Evolutionary conservation across 192 early-diverging fungal genomes (phyloP), one percentile per base, ranked within the genome.

Genomic region (Coemansia sp.): DNA sequence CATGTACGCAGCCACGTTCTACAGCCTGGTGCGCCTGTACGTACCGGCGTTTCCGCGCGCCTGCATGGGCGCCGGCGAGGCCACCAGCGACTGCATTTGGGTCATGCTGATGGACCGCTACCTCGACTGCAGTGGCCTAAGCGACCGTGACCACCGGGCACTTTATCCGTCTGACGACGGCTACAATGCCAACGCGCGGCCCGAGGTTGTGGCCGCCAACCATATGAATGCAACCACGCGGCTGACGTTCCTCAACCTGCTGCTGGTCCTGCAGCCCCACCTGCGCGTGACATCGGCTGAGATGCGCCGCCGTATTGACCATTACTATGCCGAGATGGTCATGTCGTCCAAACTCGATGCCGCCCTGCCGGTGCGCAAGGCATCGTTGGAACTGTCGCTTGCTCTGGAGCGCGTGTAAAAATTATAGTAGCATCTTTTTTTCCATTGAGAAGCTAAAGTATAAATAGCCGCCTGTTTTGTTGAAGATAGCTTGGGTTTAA

Each of bases 31-130:
- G 32, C 62, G 63, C 7, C 55, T 70, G 5, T 56, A 62, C 14
- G 58, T 67, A 20, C 67, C 74, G 4, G 26, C 43, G 26, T 77
- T 77, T 43, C 67, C 74, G 26, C 67, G 66, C 30, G 67, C 74
- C 0, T 77, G 74, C 44, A 70, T 77, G 74, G 74, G 67, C 45
- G 25, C 53, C 0, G 67, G 63, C 9, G 67, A 77, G 21, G 67
- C 63, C 12, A 61, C 54, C 5, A 40, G 45, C 30, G 62, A 62
- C 30, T 62, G 67, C 21, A 38, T 77, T 14, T 77, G 74, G 74
- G 60, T 66, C 6, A 62, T 59, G 63, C 67, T 77, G 51, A 77
- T 77, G 53, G 74, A 77, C 55, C 58, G 74, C 26, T 77, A 77
- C 35, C 63, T 77, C 22, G 54, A 70, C 32, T 77, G 74, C 67